phyloP scores from a whole-genome alignment of 2,329 filamentous ascomycete species.

The Trichothecium roseum region DNA sequence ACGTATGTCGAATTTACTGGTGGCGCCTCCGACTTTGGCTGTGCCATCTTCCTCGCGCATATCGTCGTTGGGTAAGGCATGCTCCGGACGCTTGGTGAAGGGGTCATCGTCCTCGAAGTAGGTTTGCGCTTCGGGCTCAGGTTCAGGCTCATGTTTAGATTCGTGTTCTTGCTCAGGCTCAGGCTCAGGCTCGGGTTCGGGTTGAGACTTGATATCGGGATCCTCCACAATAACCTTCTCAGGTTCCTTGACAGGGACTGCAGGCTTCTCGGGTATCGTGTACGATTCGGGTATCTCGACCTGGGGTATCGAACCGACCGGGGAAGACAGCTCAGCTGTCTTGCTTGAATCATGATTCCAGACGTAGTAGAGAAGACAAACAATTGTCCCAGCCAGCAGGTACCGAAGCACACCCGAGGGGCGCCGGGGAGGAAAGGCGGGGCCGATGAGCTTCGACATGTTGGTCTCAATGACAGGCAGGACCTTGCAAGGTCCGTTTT shows the following conservation, averaged over 20 bases:
- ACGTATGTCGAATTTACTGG: slow-evolving; percentile 1
- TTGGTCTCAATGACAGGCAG: background rate
- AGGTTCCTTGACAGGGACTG: no score
- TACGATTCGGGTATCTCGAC: background rate
- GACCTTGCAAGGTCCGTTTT: no score
- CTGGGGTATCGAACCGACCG: slow-evolving; percentile 1
- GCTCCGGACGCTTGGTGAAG: slow-evolving; percentile 1
- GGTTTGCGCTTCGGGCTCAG: background rate
- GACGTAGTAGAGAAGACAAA: slow-evolving; percentile 21
- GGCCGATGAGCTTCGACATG: slow-evolving; percentile 4
- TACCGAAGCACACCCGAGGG: slow-evolving; percentile 32
- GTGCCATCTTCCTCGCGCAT: background rate
- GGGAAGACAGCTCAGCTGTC: background rate
- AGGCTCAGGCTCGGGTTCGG: no score
- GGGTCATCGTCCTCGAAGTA: no score
- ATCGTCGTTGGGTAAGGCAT: slow-evolving; percentile 2
- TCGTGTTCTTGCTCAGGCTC: no score
- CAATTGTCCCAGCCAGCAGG: slow-evolving; percentile 22
- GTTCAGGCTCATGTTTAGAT: no score
- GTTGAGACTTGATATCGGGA: no score
- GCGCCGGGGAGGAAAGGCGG: slow-evolving; percentile 29
- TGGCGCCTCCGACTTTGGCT: background rate
- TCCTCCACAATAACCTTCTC: no score
- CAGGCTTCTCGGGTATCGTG: background rate
- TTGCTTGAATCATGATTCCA: slow-evolving; percentile 1